A percentile compares a stretch with the other conserved stretches of the same genome.
Evolutionary conservation across 257 asterid species (phyloP).

Genomic region (Paulownia fortunei): DNA sequence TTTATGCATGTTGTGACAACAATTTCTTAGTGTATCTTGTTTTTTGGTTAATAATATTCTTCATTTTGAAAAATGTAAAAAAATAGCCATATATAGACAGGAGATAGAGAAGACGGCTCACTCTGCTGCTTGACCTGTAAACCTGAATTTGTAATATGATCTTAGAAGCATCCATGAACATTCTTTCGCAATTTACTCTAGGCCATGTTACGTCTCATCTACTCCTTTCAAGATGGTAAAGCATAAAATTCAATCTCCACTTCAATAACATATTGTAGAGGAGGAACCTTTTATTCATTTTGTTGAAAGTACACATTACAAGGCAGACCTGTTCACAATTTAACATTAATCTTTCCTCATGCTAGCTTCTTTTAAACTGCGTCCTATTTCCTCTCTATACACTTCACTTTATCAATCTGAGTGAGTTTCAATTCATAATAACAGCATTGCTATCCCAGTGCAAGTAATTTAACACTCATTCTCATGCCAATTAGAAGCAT

Average conservation of each 20-base stretch:
- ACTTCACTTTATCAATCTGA: not conserved
- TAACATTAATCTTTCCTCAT: not conserved
- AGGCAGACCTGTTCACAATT: not conserved
- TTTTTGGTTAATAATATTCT: not conserved
- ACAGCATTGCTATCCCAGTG: not conserved
- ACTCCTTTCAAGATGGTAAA: conserved; percentile 14
- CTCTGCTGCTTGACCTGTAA: not conserved
- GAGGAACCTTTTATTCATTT: not conserved
- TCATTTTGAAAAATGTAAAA: not conserved
- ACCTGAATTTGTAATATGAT: conserved; percentile 1
- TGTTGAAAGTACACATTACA: not conserved
- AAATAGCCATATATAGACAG: not conserved
- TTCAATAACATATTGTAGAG: not conserved
- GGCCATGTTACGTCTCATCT: not conserved
- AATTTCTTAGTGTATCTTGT: not conserved
- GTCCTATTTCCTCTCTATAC: not conserved
- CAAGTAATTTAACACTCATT: not conserved
- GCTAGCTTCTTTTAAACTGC: conserved; percentile 1
- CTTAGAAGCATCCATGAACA: not conserved
- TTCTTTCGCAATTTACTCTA: not conserved
- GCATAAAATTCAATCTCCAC: not conserved
- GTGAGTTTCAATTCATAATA: not conserved
- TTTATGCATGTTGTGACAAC: not conserved
- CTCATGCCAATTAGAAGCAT: conserved; percentile 11
- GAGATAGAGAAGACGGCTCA: not conserved